Base-by-base conservation (phyloP, 225 moss, liverwort and hornwort genomes). In the Anthoceros angustus region DNA sequence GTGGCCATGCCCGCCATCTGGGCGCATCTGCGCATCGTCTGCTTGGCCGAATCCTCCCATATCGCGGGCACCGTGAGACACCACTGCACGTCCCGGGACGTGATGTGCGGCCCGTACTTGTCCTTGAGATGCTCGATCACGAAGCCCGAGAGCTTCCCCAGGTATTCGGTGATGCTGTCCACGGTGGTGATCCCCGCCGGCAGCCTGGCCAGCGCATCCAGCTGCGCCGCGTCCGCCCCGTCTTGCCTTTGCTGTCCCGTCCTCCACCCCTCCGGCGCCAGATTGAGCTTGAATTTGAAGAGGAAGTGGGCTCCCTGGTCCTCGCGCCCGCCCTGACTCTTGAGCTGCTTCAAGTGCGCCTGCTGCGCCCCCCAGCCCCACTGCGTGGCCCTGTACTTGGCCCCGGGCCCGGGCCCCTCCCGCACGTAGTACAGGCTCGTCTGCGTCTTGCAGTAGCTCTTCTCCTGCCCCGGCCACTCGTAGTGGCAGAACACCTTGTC, bases 21-120 rank as follows among this genome's bases (percentile, higher is more conserved):
- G 2, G 70, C 69, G 12, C 72, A 77, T 0, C 14, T 20, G 4
- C 48, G 66, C 76, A 73, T 77, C 18, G 69, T 66, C 41, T 66
- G 43, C 8, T 72, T 72, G 0, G 66, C 25, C 10, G 7, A 0
- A 7, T 80, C 72, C 43, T 74, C 70, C 83, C 83, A 83, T 7
- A 80, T 83, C 15, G 83, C 80, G 5, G 83, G 80, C 39, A 80
- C 78, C 21, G 80, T 83, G 2, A 83, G 71, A 68, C 85, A 89
- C 87, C 87, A 88, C 41, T 77, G 76, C 8, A 88, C 74, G 7
- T 68, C 74, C 21, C 76, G 40, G 63, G 38, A 69, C 8, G 72
- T 71, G 4, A 86, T 18, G 0, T 74, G 70, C 12, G 12, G 12
- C 0, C 81, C 83, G 42, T 77, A 73, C 2, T 49, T 4, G 0